Conservation (phyloP, 2,329 filamentous ascomycete genomes). For the Fusarium sp. region DNA sequence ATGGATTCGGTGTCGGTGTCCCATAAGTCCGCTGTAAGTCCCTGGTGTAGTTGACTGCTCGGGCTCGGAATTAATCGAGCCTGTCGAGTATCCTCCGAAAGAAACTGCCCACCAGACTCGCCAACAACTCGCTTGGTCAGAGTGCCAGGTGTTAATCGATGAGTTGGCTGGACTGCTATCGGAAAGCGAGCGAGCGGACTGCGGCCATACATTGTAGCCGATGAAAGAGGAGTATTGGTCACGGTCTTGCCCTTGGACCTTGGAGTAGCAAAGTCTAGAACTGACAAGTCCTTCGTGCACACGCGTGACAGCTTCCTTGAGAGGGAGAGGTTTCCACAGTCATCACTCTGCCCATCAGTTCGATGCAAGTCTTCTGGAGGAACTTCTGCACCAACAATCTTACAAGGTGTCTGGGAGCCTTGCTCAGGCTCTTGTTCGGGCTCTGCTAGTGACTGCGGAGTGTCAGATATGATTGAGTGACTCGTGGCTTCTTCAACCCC, state of each 20-base stretch:
- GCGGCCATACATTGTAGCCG: slow-evolving; percentile 26
- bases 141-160: slow-evolving; percentile 46
- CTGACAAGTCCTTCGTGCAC: slow-evolving; percentile 11
- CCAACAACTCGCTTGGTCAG: slow-evolving; percentile 43
- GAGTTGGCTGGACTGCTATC: slow-evolving; percentile 42
- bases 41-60: slow-evolving; percentile 24
- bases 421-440: not conserved
- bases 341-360: not conserved
- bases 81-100: slow-evolving; percentile 36
- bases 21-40: slow-evolving; percentile 45
- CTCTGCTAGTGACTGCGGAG: not conserved
- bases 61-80: slow-evolving; percentile 37
- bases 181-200: slow-evolving; percentile 49
- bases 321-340: not conserved
- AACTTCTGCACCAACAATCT: slow-evolving; percentile 1
- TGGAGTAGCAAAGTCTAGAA: slow-evolving; percentile 22
- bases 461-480: not conserved
- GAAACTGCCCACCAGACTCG: slow-evolving; percentile 44
- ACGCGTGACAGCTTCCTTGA: slow-evolving; percentile 16
- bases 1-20: slow-evolving; percentile 32
- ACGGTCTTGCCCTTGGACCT: slow-evolving; percentile 2
- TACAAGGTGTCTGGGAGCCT: not conserved
- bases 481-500: not conserved
- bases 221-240: slow-evolving; percentile 28
- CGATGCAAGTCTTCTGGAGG: not conserved